Conservation (phyloP, 129 eudicot genomes). For the Pseudognaphalium luteoalbum region DNA sequence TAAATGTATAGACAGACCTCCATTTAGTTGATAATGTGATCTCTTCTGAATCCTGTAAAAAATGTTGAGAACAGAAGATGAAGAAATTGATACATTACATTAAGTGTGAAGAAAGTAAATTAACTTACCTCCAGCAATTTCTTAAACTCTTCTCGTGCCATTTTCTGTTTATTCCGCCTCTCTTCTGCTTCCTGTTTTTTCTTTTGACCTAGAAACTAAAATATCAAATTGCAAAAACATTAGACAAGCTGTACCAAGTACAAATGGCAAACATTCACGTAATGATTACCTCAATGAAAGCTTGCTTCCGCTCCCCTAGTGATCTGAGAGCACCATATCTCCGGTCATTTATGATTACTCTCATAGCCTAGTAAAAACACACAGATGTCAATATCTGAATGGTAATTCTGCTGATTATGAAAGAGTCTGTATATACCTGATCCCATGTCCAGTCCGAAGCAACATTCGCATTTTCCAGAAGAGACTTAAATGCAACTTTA, state of each 20-base stretch:
- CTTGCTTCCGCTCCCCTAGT: slow-evolving; percentile 85
- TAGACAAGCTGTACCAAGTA: slow-evolving; percentile 18
- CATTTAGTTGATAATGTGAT: slow-evolving; percentile 73
- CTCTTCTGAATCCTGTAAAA: slow-evolving; percentile 53
- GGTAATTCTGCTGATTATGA: neutral
- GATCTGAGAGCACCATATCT: slow-evolving; percentile 78
- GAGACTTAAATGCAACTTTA: slow-evolving; percentile 71
- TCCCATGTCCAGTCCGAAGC: slow-evolving; percentile 95
- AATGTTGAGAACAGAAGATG: neutral
- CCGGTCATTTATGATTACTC: slow-evolving; percentile 75
- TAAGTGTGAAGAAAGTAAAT: slow-evolving; percentile 26
- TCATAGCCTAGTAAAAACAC: slow-evolving; percentile 64
- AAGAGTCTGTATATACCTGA: slow-evolving; percentile 52
- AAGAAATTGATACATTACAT: neutral
- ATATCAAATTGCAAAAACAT: slow-evolving; percentile 17
- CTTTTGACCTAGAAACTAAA: slow-evolving; percentile 74
- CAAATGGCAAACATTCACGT: slow-evolving; percentile 6
- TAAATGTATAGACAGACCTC: slow-evolving; percentile 53
- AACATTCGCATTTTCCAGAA: slow-evolving; percentile 77
- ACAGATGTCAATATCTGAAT: slow-evolving; percentile 25
- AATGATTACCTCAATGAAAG: slow-evolving; percentile 71
- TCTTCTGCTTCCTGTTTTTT: slow-evolving; percentile 91
- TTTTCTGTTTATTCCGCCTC: slow-evolving; percentile 69
- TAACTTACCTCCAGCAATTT: slow-evolving; percentile 74
- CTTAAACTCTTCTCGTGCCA: slow-evolving; percentile 76